Percentiles rank a stretch among this genome's conserved stretches.
These are phyloP conservation scores for Lolium multiflorum DNA, from an alignment of 176 grass and related monocot species.

Conservation along the genomic window DNA sequence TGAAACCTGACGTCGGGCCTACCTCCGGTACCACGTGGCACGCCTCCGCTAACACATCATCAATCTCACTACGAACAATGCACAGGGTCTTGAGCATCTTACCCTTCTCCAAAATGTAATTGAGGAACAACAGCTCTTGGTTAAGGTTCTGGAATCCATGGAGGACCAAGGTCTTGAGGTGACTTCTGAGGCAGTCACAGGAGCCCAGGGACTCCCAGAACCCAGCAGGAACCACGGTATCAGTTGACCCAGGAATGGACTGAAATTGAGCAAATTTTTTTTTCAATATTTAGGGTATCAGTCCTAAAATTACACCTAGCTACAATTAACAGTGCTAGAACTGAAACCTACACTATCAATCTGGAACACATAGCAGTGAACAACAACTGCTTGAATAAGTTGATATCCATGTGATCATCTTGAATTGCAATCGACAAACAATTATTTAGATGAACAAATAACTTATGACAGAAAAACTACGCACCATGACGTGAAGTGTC, in stretches of 20 bases:
- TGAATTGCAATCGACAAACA: neutral
- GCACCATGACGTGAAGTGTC: constrained; percentile 45
- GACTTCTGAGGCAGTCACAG: constrained; percentile 36
- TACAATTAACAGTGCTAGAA: neutral
- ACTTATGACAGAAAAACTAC: neutral
- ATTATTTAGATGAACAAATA: neutral
- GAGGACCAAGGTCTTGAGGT: constrained; percentile 37
- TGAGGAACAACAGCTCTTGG: constrained; percentile 4
- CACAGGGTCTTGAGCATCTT: constrained; percentile 19
- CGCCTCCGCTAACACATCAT: neutral
- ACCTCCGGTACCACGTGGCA: neutral
- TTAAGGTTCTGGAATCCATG: neutral
- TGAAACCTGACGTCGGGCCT: neutral
- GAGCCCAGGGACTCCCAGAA: constrained; percentile 22
- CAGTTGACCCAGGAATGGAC: neutral
- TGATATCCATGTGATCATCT: neutral
- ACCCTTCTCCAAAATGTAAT: constrained; percentile 4
- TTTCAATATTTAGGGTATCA: neutral
- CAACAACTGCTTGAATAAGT: neutral
- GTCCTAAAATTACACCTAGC: neutral
- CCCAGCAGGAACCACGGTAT: neutral
- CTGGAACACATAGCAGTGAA: neutral
- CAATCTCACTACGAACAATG: neutral
- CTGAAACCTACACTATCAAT: neutral
- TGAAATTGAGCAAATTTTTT: constrained; percentile 17